Percentiles rank a stretch among this genome's conserved stretches.
Evolutionary conservation across 1,284 basidiomycete species (phyloP).

Genomic region (Irpex rosettiformis): DNA sequence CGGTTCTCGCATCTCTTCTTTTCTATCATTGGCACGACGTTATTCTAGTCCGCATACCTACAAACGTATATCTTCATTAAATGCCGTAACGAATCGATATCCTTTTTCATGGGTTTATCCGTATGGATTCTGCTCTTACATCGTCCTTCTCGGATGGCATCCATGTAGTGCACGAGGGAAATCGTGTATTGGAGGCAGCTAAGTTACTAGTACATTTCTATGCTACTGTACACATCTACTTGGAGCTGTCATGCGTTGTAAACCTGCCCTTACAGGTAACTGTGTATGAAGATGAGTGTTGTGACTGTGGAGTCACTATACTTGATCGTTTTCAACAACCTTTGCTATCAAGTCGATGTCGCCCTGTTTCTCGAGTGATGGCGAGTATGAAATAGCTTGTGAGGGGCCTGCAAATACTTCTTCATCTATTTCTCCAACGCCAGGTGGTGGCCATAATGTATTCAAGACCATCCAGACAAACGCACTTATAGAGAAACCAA

Average conservation of each 20-base stretch:
- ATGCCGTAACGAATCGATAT: conserved; percentile 7
- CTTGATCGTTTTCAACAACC: not conserved
- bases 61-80: conserved; percentile 11
- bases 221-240: too few relatives aligned
- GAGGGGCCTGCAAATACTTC: not conserved
- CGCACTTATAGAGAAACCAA: conserved; percentile 27
- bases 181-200: too few relatives aligned
- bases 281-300: too few relatives aligned
- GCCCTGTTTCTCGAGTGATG: not conserved
- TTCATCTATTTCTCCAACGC: conserved; percentile 24
- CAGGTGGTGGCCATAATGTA: conserved; percentile 24
- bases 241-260: not conserved
- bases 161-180: too few relatives aligned
- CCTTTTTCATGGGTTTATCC: not conserved
- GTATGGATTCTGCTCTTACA: not conserved
- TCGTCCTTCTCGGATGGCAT: not conserved
- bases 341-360: not conserved
- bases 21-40: conserved; percentile 28
- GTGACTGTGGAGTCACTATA: not conserved
- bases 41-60: conserved; percentile 33
- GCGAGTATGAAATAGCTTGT: not conserved
- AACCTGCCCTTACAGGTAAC: not conserved
- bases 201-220: too few relatives aligned
- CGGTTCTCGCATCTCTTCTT: conserved; percentile 23
- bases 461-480: conserved; percentile 24